phyloP scores from a whole-genome alignment of 108 stramenopile species.

The Schizochytrium sp. region DNA sequence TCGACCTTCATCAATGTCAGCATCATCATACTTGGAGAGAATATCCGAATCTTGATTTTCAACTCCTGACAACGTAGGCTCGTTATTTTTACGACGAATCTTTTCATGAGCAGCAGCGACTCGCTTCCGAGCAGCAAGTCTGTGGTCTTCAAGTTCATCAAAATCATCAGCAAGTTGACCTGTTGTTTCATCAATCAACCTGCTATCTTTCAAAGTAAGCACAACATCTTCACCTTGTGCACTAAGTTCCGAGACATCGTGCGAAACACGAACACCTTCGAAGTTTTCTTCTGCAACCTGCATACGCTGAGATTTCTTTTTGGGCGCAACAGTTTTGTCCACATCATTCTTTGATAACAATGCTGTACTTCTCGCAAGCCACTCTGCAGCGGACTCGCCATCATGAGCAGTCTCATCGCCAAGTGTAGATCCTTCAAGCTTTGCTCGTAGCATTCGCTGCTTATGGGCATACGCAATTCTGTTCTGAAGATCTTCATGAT shows the following conservation, averaged over 20 bases:
- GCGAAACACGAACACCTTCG: conserved; percentile 24
- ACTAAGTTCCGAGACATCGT: background rate
- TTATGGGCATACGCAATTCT: conserved; percentile 34
- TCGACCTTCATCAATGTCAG: background rate
- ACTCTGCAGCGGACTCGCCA: conserved; percentile 12
- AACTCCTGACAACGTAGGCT: background rate
- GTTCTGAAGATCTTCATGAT: background rate
- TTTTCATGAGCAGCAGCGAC: conserved; percentile 17
- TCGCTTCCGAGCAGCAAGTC: background rate
- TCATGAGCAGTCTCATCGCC: background rate
- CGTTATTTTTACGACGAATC: background rate
- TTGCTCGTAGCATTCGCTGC: conserved; percentile 39
- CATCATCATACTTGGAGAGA: conserved; percentile 40
- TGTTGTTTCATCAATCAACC: background rate
- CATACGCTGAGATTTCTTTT: background rate
- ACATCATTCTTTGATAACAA: background rate
- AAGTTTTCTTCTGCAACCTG: background rate
- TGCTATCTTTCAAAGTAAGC: conserved; percentile 17
- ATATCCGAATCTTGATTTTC: background rate
- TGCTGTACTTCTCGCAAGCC: background rate
- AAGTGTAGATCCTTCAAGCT: conserved; percentile 5
- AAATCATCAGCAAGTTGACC: background rate
- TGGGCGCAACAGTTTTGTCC: background rate
- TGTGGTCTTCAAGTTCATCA: conserved; percentile 31
- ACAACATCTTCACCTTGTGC: background rate